A percentile compares a stretch with the other conserved stretches of the same genome.
Conservation (phyloP, 352 stramenopile genomes). For the Pythium brassicae region DNA sequence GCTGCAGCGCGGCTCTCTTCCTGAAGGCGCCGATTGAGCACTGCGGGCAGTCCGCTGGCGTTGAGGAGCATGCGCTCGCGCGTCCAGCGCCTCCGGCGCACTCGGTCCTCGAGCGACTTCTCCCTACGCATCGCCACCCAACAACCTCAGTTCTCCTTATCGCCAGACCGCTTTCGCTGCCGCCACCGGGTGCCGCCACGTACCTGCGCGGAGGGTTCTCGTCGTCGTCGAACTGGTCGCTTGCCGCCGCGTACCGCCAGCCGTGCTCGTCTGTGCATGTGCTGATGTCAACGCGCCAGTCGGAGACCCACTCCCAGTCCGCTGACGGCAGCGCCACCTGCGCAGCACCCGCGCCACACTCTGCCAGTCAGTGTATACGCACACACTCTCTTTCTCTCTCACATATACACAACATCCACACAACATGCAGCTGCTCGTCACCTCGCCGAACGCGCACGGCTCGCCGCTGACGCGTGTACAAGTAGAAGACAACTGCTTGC, state of each 20-base stretch:
- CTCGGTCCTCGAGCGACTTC: constrained; percentile 23
- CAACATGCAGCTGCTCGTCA: constrained; percentile 6
- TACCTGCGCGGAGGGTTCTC: constrained; percentile 11
- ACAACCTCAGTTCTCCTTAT: too few relatives aligned
- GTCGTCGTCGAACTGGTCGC: constrained; percentile 23
- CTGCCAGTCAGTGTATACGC: too few relatives aligned
- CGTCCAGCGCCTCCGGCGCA: constrained; percentile 53
- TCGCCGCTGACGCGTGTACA: constrained; percentile 26
- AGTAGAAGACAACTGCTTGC: constrained; percentile 15
- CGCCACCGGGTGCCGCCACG: too few relatives aligned
- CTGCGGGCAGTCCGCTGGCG: constrained; percentile 23
- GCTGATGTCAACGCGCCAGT: constrained; percentile 42
- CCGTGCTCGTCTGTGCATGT: constrained; percentile 44
- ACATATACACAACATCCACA: too few relatives aligned
- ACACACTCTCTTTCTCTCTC: too few relatives aligned
- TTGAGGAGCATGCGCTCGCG: constrained; percentile 48
- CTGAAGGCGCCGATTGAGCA: constrained; percentile 22
- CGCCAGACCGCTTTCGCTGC: too few relatives aligned
- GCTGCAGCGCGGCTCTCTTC: constrained; percentile 27
- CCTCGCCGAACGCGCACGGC: constrained; percentile 34
- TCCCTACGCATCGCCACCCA: constrained; percentile 20
- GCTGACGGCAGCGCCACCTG: constrained; percentile 45
- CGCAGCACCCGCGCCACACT: not conserved
- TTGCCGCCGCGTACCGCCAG: constrained; percentile 47
- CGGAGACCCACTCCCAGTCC: constrained; percentile 61